Conservation (phyloP, 1,284 basidiomycete species). For the Ustilago tritici region DNA sequence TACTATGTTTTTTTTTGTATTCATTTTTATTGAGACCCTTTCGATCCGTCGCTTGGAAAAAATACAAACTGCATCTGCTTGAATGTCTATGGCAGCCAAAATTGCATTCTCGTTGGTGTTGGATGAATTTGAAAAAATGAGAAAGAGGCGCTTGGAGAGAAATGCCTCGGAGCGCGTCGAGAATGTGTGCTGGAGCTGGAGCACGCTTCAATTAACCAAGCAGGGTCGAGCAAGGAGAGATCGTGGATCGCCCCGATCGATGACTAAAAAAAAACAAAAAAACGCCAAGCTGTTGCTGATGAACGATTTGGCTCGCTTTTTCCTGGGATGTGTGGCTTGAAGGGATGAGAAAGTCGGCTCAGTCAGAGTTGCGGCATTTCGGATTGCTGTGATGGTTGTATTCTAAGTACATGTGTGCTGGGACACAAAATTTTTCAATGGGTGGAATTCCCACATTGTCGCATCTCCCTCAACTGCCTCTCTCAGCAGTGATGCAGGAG, state of each 20-base stretch:
- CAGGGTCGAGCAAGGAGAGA: too few relatives aligned
- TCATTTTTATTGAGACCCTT: not conserved
- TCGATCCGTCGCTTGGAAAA: not conserved
- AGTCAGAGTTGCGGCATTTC: not conserved
- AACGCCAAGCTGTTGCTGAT: not conserved
- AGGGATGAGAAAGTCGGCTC: conserved; percentile 3
- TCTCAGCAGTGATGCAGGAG: too few relatives aligned
- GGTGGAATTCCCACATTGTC: too few relatives aligned
- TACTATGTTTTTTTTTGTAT: not conserved
- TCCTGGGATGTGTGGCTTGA: not conserved
- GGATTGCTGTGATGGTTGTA: too few relatives aligned
- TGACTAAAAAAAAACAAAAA: too few relatives aligned
- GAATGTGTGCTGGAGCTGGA: conserved; percentile 1
- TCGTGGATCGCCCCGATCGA: not conserved
- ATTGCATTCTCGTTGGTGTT: not conserved
- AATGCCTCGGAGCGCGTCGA: conserved; percentile 13
- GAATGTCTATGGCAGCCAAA: not conserved
- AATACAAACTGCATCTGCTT: not conserved
- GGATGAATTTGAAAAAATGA: not conserved
- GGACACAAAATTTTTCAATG: too few relatives aligned
- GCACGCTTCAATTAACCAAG: too few relatives aligned
- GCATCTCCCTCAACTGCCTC: too few relatives aligned
- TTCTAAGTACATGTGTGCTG: too few relatives aligned
- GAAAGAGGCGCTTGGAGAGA: not conserved
- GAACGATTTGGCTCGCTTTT: not conserved